Conservation (phyloP, 2,329 filamentous ascomycete genomes). For the Bipolaris gigantea region DNA sequence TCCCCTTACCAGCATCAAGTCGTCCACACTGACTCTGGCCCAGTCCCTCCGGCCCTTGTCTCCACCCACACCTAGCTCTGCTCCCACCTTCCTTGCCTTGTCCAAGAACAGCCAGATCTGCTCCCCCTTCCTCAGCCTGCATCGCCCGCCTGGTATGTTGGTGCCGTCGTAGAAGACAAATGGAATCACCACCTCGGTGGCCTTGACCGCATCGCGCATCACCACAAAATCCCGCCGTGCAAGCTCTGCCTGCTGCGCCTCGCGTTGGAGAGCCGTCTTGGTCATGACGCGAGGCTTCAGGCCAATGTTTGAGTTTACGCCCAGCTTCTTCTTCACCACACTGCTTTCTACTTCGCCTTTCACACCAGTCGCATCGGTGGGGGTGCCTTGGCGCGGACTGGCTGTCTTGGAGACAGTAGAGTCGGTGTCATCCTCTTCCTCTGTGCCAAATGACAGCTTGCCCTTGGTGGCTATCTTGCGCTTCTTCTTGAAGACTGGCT, state of each 20-base stretch:
- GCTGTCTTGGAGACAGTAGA: constrained; percentile 45
- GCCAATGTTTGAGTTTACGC: constrained; percentile 62
- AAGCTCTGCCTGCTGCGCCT: constrained; percentile 74
- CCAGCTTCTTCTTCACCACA: constrained; percentile 54
- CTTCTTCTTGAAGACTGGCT: constrained; percentile 61
- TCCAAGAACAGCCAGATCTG: constrained; percentile 92
- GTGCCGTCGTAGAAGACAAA: constrained; percentile 98
- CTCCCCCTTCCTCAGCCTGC: constrained; percentile 90
- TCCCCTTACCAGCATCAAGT: constrained; percentile 88
- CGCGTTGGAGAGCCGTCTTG: constrained; percentile 74
- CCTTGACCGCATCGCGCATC: constrained; percentile 84
- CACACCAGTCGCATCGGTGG: constrained; percentile 40
- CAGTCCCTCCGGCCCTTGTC: constrained; percentile 75
- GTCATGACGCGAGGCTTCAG: constrained; percentile 70
- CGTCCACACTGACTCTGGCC: constrained; percentile 92
- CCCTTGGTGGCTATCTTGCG: constrained; percentile 57
- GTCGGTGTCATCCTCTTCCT: constrained; percentile 66
- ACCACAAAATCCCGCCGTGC: constrained; percentile 78
- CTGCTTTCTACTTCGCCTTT: constrained; percentile 37
- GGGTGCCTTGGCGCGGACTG: constrained; percentile 45
- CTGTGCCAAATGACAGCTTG: constrained; percentile 68
- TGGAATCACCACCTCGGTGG: constrained; percentile 84
- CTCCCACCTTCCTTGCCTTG: constrained; percentile 85
- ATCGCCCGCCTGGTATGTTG: constrained; percentile 80
- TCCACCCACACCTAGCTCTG: constrained; percentile 73